Evolutionary conservation across 345 rosid species (phyloP), one percentile per base, ranked within the genome.

Genomic region (Eucalyptus tenuipes): DNA sequence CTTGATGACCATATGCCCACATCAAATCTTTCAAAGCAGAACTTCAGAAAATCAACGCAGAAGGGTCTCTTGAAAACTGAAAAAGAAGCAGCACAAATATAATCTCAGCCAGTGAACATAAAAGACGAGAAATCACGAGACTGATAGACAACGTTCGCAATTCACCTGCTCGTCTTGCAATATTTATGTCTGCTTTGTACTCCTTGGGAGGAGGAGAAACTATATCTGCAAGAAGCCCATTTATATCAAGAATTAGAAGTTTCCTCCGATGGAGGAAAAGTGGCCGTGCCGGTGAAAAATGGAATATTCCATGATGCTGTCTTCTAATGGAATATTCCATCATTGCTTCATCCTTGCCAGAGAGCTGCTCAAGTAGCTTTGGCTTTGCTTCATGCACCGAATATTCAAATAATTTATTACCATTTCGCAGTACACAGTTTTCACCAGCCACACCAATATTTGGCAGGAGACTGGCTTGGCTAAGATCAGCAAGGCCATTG

Each of bases 231-330:
- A 98, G 97, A 88, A 96, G 90, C 66, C 99, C 99, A 90, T 98
- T 98, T 91, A 98, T 90, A 91, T 98, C 98, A 91, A 97, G 97
- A 90, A 97, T 93, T 44, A 96, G 94, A 89, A 96, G 98, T 44
- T 94, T 96, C 89, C 88, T 92, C 47, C 85, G 68, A 5, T 16
- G 88, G 50, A 89, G 33, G 49, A 52, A 40, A 68, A 71, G 86
- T 89, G 87, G 88, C 85, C 45, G 61, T 86, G 84, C 29, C 13
- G 85, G 86, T 8, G 85, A 88, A 90, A 87, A 80, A 49, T 50
- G 29, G 25, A 86, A 89, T 31, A 53, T 47, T 85, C 45, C 87
- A 13, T 59, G 59, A 31, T 53, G 85, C 86, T 53, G 49, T 86
- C 52, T 85, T 89, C 55, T 22, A 53, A 33, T 66, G 66, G 81